phyloP scores from a whole-genome alignment of 371 early-diverging fungal species.

The Mucor irregularis region DNA sequence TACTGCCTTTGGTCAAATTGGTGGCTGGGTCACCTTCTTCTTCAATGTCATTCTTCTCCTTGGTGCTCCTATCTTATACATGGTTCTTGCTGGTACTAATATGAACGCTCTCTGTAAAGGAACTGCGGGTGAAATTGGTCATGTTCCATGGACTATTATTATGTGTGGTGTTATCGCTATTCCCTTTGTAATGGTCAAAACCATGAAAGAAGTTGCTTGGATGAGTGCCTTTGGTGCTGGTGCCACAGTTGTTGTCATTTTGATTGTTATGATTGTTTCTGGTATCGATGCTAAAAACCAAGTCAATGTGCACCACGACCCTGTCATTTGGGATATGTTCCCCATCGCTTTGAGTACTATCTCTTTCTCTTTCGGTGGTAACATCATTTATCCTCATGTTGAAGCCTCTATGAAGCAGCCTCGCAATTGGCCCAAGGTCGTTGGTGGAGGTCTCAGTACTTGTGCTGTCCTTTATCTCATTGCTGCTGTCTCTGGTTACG shows the following conservation, averaged over 20 bases:
- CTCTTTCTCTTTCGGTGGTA: slow-evolving; percentile 82
- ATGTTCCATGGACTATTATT: slow-evolving; percentile 64
- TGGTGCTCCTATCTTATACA: slow-evolving; percentile 54
- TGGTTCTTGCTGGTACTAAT: slow-evolving; percentile 58
- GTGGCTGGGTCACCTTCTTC: slow-evolving; percentile 48
- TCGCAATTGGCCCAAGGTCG: slow-evolving; percentile 70
- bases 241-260: slow-evolving; percentile 47
- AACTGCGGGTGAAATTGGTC: slow-evolving; percentile 41
- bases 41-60: slow-evolving; percentile 62
- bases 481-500: slow-evolving; percentile 79
- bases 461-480: slow-evolving; percentile 76
- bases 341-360: slow-evolving; percentile 66
- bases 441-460: slow-evolving; percentile 66
- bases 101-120: slow-evolving; percentile 41
- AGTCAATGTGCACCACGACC: slow-evolving; percentile 32
- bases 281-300: slow-evolving; percentile 35
- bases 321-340: slow-evolving; percentile 54
- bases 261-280: slow-evolving; percentile 47
- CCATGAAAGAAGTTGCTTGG: slow-evolving; percentile 64
- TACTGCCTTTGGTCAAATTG: slow-evolving; percentile 37
- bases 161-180: slow-evolving; percentile 55
- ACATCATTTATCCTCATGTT: slow-evolving; percentile 83
- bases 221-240: slow-evolving; percentile 64
- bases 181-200: slow-evolving; percentile 58
- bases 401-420: slow-evolving; percentile 84